A percentile compares a stretch with the other conserved stretches of the same genome.
Conservation (phyloP, 164 flowering plant genomes). For the Buxus sempervirens region DNA sequence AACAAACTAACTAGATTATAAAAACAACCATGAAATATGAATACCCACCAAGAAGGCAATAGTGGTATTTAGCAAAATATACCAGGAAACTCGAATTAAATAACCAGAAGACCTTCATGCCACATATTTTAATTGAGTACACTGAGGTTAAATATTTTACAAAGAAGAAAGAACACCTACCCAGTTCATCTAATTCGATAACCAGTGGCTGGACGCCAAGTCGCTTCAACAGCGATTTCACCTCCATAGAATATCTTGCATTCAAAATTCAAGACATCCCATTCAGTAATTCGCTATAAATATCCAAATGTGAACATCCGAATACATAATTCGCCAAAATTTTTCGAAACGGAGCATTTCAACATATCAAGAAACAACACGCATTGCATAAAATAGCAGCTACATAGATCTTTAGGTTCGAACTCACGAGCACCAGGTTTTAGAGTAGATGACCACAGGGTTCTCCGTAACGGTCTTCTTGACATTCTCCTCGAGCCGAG, state of each 20-base stretch:
- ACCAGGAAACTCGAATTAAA: no score
- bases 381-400: not conserved
- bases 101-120: no score
- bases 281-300: slow-evolving; percentile 9
- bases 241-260: slow-evolving; percentile 81
- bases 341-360: not conserved
- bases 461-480: slow-evolving; percentile 68
- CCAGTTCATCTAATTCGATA: slow-evolving; percentile 86
- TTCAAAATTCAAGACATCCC: not conserved
- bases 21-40: no score
- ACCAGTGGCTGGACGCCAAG: slow-evolving; percentile 74
- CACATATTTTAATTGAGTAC: no score
- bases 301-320: not conserved
- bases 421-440: slow-evolving; percentile 97
- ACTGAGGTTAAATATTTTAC: no score
- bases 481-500: slow-evolving; percentile 74
- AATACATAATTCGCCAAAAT: not conserved
- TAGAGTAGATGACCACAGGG: slow-evolving; percentile 89
- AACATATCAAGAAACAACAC: slow-evolving; percentile 1
- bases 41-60: no score
- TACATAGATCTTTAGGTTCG: slow-evolving; percentile 1
- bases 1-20: no score
- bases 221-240: slow-evolving; percentile 72
- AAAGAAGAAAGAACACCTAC: slow-evolving; percentile 31
- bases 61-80: no score